Percentiles rank a stretch among this genome's conserved stretches.
Evolutionary conservation across 1,284 basidiomycete species (phyloP).

Genomic region (Cryptococcus sp.): DNA sequence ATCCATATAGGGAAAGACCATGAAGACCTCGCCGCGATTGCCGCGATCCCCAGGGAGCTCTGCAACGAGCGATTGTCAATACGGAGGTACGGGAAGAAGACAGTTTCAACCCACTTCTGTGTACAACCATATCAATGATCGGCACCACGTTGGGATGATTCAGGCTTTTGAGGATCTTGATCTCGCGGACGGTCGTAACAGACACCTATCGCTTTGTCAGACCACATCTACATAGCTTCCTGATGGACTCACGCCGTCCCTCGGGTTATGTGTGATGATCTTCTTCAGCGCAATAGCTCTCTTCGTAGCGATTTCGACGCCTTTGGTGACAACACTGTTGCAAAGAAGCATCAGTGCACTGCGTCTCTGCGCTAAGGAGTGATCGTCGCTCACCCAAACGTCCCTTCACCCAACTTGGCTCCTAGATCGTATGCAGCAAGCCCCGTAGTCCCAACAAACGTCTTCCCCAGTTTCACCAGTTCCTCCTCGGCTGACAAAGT

Average conservation of each 20-base stretch:
- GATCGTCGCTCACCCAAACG: conserved; percentile 69
- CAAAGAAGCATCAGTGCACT: too few species aligned
- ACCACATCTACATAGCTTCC: not conserved
- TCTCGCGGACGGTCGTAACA: conserved; percentile 95
- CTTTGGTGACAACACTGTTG: conserved; percentile 82
- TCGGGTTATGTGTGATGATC: conserved; percentile 87
- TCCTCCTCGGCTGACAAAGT: conserved; percentile 67
- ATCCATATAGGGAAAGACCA: conserved; percentile 99
- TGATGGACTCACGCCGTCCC: conserved; percentile 72
- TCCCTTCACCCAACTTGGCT: conserved; percentile 89
- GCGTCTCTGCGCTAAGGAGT: conserved; percentile 6
- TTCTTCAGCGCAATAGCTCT: conserved; percentile 79
- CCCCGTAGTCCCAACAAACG: conserved; percentile 73
- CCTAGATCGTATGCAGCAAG: conserved; percentile 77
- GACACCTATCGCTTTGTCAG: conserved; percentile 56
- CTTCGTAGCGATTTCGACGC: conserved; percentile 65
- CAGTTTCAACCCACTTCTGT: conserved; percentile 44
- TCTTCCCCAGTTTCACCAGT: conserved; percentile 63
- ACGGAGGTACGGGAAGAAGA: not conserved
- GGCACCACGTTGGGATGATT: conserved; percentile 83
- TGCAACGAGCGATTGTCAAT: conserved; percentile 16
- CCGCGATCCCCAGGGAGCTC: conserved; percentile 29
- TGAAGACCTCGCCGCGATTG: conserved; percentile 67
- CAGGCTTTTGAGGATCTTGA: conserved; percentile 91
- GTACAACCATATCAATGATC: conserved; percentile 84